These are phyloP conservation scores for Pestalotiopsis sp. DNA, from an alignment of 2,329 filamentous ascomycete species.

Conservation along the genomic window DNA sequence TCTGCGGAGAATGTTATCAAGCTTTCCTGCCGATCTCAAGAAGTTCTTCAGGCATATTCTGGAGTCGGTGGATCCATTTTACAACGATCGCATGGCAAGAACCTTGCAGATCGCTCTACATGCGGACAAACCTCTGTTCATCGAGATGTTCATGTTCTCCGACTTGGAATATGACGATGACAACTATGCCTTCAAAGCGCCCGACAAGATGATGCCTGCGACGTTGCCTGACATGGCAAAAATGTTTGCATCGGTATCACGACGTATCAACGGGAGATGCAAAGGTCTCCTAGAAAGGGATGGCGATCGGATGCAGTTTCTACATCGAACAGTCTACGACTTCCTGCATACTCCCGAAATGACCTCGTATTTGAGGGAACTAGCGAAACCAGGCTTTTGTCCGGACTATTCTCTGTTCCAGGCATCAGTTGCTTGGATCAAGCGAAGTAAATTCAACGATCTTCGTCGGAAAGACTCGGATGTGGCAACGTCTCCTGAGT, in stretches of 20 bases:
- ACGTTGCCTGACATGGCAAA: background rate
- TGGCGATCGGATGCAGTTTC: background rate
- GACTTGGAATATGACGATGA: background rate
- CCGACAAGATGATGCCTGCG: background rate
- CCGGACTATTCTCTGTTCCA: too few species aligned
- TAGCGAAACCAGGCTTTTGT: too few species aligned
- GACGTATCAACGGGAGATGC: background rate
- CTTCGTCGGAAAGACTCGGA: too few species aligned
- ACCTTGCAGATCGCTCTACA: background rate
- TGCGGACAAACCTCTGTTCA: background rate
- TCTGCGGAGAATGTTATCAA: background rate
- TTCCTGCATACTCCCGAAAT: background rate
- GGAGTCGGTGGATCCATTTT: background rate
- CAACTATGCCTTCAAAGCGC: background rate
- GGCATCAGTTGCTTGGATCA: too few species aligned
- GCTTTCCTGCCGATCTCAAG: background rate
- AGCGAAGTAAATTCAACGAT: too few species aligned
- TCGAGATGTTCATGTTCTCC: background rate
- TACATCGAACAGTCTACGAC: background rate
- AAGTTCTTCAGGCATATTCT: background rate
- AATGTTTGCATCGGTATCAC: background rate
- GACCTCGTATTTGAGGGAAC: too few species aligned
- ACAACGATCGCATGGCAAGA: background rate
- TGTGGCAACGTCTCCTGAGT: too few species aligned
- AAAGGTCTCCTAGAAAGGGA: background rate